These are phyloP conservation scores for Xylaria flabelliformis DNA, from an alignment of 495 filamentous ascomycete genomes.

Conservation along the genomic window DNA sequence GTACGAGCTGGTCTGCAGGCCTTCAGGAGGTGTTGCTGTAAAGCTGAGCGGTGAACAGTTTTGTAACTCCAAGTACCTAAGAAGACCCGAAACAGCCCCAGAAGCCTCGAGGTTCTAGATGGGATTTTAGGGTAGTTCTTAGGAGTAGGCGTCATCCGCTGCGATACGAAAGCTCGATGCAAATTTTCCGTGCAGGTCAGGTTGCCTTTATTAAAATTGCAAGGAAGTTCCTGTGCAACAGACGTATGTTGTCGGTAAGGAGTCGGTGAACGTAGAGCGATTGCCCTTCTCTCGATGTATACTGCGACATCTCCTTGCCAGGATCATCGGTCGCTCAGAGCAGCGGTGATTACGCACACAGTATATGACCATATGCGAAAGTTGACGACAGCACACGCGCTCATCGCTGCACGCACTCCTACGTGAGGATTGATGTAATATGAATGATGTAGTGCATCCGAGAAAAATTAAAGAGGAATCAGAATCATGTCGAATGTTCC, in stretches of 20 bases:
- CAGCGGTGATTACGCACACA: neutral
- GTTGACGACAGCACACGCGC: neutral
- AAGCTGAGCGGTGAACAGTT: constrained; percentile 15
- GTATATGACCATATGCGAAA: neutral
- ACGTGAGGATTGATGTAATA: neutral
- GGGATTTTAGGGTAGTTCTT: neutral
- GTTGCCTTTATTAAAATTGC: constrained; percentile 13
- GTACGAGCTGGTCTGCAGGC: constrained; percentile 6
- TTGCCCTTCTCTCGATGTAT: neutral
- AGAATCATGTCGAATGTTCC: neutral
- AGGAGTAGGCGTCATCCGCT: neutral
- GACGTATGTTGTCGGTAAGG: neutral
- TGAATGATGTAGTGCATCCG: neutral
- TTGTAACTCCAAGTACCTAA: constrained; percentile 19
- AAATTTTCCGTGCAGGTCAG: neutral
- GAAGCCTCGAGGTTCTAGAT: neutral
- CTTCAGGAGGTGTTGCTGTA: neutral
- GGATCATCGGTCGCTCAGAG: neutral
- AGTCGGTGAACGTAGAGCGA: constrained; percentile 7
- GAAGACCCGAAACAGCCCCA: neutral
- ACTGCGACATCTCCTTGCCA: neutral
- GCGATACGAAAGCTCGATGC: neutral
- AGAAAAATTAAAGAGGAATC: neutral
- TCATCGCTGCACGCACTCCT: constrained; percentile 5
- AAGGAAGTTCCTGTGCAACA: constrained; percentile 4